Percentiles rank a stretch among this genome's conserved stretches.
These are phyloP conservation scores for Alternaria burnsii DNA, from an alignment of 2,329 filamentous ascomycete species.

Conservation along the genomic window DNA sequence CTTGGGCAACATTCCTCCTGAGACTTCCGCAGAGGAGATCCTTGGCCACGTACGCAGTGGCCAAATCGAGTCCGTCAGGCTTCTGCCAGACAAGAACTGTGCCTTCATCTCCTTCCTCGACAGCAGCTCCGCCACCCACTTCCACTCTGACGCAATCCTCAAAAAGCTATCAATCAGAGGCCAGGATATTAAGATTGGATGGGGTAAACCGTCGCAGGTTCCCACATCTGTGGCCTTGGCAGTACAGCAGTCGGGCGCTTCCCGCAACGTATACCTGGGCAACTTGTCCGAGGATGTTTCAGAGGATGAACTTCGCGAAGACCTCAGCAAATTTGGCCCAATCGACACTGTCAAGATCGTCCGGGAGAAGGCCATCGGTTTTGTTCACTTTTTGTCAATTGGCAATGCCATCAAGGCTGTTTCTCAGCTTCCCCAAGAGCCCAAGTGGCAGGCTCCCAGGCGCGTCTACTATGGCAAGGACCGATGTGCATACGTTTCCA, in stretches of 20 bases:
- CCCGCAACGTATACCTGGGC: conserved; percentile 94
- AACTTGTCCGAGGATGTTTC: conserved; percentile 89
- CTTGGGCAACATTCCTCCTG: conserved; percentile 96
- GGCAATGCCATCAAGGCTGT: conserved; percentile 99
- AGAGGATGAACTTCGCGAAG: conserved; percentile 92
- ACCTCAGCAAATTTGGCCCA: conserved; percentile 93
- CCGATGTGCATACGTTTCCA: conserved; percentile 96
- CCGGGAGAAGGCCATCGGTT: conserved; percentile 96
- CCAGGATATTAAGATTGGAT: conserved; percentile 99
- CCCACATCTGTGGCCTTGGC: conserved; percentile 97
- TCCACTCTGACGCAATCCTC: conserved; percentile 99
- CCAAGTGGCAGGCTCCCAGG: conserved; percentile 94
- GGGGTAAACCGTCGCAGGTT: conserved; percentile 98
- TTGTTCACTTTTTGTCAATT: conserved; percentile 96
- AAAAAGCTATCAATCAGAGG: conserved; percentile 99
- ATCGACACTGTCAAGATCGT: conserved; percentile 99
- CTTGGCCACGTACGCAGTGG: conserved; percentile 94
- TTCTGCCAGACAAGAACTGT: conserved; percentile 98
- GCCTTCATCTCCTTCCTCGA: conserved; percentile 99
- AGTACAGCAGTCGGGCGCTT: conserved; percentile 96
- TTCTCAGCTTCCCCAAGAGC: conserved; percentile 91
- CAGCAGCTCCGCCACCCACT: conserved; percentile 96
- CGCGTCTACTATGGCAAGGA: conserved; percentile 99
- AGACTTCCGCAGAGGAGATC: conserved; percentile 96
- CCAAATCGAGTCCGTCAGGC: conserved; percentile 97